Percentiles rank a stretch among this genome's conserved stretches.
These are phyloP conservation scores for Hydrangea macrophylla DNA, from an alignment of 148 eudicot species.

Conservation along the genomic window DNA sequence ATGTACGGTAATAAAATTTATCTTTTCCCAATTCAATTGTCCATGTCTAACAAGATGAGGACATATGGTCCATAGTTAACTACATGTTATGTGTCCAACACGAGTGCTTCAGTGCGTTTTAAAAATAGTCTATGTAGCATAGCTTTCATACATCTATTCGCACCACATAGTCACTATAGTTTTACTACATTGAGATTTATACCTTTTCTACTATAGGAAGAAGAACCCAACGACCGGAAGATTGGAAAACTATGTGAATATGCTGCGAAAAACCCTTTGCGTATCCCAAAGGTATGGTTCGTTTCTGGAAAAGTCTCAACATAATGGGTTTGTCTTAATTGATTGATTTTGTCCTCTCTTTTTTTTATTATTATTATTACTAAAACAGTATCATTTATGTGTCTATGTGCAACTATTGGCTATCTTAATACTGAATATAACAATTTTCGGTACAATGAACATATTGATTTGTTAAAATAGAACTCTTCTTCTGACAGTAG, in stretches of 20 bases:
- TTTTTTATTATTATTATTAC: too few species aligned
- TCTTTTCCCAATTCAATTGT: too few species aligned
- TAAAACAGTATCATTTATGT: not conserved
- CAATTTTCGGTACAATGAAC: not conserved
- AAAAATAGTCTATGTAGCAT: too few species aligned
- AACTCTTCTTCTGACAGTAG: not conserved
- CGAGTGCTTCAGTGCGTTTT: too few species aligned
- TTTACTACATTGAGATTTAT: not conserved
- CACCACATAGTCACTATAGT: not conserved
- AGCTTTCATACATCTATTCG: not conserved
- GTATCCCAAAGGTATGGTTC: constrained; percentile 79
- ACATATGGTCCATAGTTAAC: too few species aligned
- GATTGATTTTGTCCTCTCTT: not conserved
- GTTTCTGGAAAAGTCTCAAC: not conserved
- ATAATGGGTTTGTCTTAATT: not conserved
- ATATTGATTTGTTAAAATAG: not conserved
- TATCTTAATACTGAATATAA: not conserved
- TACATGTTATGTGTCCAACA: too few species aligned
- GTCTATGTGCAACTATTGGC: not conserved
- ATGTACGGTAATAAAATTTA: too few species aligned
- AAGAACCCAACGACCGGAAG: constrained; percentile 79
- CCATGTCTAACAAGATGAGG: too few species aligned
- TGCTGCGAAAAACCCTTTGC: constrained; percentile 93
- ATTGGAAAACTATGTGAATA: constrained; percentile 94
- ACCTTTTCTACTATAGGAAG: constrained; percentile 50